Base-by-base conservation (phyloP, 1,284 basidiomycete genomes). In the Coniferiporia weirii region DNA sequence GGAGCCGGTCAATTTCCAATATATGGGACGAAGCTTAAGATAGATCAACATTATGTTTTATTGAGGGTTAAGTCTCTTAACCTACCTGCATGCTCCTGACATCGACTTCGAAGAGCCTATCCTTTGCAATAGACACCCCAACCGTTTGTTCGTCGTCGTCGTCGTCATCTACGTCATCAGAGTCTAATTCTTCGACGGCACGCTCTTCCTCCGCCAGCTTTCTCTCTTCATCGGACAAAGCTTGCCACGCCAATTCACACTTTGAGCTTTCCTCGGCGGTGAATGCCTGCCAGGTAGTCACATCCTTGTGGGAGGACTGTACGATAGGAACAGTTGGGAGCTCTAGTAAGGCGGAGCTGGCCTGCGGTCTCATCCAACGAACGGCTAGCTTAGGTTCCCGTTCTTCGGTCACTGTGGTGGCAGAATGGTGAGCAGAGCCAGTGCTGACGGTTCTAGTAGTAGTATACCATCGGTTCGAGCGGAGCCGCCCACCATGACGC, bases 1-100 rank as follows among this genome's bases (percentile, higher is more conserved):
- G 0, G 74, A 69, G 0, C 75, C 76, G 5, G 72, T 70, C 61
- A 77, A 71, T 27, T 71, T 72, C 80, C 80, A 82, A 66, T 79
- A 81, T 22, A 80, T 78, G 0, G 79, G 78, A 54, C 72, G 71
- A 8, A 81, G 68, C 56, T 76, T 69, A 10, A 69, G 1, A 66
- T 69, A 3, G 63, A 57, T 32, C 70, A 64, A 10, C 67, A 66
- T 19, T 45, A 17, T 27, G 10, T 19, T 36, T 43, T 15, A 49
- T 4, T 54, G 22, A 8, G 49, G 12, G 10, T 20, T 19, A 51
- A 54, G 19, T 13, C 13, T 35, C 27, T 38, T 5, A 12, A 63
- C 68, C 49, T 45, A 68, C 70, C 45, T 60, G 64, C 69, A 71
- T 70, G 12, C 61, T 65, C 38, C 61, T 59, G 10, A 71, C 69